Conservation (phyloP, 83 land plant species). For the Picea abies region DNA sequence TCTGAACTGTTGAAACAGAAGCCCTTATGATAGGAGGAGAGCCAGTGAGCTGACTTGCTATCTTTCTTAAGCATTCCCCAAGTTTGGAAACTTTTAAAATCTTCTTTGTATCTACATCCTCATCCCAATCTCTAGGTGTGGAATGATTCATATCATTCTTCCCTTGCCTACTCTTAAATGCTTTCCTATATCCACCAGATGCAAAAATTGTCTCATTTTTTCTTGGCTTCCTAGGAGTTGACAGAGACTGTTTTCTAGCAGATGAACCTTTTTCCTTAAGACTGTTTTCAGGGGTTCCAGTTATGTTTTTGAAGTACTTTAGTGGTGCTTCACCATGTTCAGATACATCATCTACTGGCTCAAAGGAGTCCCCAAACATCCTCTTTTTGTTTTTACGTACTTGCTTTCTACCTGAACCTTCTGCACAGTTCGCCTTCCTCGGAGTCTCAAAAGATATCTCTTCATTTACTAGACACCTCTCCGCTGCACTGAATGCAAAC, state of each 20-base stretch:
- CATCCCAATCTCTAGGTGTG: background rate
- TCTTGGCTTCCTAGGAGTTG: background rate
- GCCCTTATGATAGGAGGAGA: conserved; percentile 26
- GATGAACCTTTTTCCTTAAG: background rate
- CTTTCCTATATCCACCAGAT: conserved; percentile 10
- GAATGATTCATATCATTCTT: background rate
- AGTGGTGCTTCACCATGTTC: background rate
- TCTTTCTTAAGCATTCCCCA: conserved; percentile 64
- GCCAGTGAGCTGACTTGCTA: conserved; percentile 64
- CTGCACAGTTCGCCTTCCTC: background rate
- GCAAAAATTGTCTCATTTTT: background rate
- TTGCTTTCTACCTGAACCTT: background rate
- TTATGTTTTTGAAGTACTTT: background rate
- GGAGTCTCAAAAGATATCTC: background rate
- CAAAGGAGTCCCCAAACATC: background rate
- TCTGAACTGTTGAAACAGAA: conserved; percentile 15
- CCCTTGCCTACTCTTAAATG: background rate
- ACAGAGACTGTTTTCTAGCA: background rate
- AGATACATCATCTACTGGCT: conserved; percentile 5
- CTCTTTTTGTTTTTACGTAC: background rate
- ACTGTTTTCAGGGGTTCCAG: background rate
- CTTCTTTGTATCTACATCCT: conserved; percentile 8
- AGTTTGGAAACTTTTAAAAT: conserved; percentile 41
- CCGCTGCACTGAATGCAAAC: conserved; percentile 32
- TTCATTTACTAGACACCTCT: conserved; percentile 27